Percentiles rank a stretch among this genome's conserved stretches.
These are phyloP conservation scores for Geotrichum klebahnii DNA, from an alignment of 1,139 yeast genomes.

Conservation along the genomic window DNA sequence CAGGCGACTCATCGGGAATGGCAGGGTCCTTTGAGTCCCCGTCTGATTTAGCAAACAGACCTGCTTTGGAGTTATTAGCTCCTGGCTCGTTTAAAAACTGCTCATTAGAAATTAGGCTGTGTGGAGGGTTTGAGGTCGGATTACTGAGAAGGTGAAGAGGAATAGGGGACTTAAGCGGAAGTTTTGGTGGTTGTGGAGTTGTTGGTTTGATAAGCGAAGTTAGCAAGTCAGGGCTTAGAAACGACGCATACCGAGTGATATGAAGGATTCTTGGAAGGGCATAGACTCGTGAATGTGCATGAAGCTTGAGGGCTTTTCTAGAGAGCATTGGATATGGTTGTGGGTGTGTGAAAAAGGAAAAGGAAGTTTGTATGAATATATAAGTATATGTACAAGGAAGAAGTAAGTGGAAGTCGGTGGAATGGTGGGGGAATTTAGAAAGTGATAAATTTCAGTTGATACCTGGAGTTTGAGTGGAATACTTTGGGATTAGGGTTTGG, in stretches of 20 bases:
- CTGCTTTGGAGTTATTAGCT: background rate
- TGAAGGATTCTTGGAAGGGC: background rate
- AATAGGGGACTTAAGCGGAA: background rate
- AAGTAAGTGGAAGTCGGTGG: background rate
- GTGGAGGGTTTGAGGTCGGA: background rate
- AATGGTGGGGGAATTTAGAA: background rate
- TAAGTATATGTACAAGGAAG: background rate
- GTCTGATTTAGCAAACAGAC: background rate
- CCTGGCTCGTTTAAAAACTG: no score
- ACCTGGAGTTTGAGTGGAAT: background rate
- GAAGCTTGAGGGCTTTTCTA: background rate
- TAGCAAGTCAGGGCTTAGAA: background rate
- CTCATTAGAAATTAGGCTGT: background rate
- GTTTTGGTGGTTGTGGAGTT: background rate
- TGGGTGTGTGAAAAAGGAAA: no score
- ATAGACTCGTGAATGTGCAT: background rate
- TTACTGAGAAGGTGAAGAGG: background rate
- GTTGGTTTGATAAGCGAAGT: background rate
- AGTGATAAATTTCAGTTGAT: background rate
- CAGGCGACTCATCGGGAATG: conserved; percentile 2
- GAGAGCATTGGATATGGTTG: conserved; percentile 11
- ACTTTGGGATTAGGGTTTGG: background rate
- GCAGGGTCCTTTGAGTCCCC: background rate
- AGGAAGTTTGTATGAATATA: no score
- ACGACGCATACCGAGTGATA: background rate